Base-by-base conservation (phyloP, 345 rosid genomes). In the Iberis pinnata region DNA sequence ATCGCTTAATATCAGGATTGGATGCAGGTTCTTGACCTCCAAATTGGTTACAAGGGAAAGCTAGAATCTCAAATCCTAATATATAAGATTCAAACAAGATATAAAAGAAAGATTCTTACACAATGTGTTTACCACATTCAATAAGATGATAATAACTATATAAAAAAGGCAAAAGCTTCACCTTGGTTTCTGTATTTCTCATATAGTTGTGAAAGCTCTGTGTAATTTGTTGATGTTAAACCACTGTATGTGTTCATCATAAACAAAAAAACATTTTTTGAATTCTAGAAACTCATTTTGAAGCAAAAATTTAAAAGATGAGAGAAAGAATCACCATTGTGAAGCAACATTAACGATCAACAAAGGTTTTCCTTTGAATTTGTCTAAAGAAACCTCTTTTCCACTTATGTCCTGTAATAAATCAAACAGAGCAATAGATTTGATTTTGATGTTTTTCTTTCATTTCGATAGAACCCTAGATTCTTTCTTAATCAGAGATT, bases 1-100 rank as follows among this genome's bases (percentile, higher is more conserved):
- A 75, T 31, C 80, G 56, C 60, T 86, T 76, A 49, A 89, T 86
- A 61, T 89, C 84, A 8, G 83, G 75, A 52, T 81, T 86, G 58
- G 76, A 73, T 51, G 76, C 95, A 1, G 89, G 95, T 62, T 89
- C 97, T 73, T 89, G 97, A 38, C 81, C 78, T 1, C 83, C 84
- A 45, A 89, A 89, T 47, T 86, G 94, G 69, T 86, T 89, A 82
- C 97, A 89, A 61, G 97, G 95, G 65, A 86, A 86, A 68, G 95
- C 88, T 45, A 86, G 51, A 67, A 86, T 80, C 70, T 83, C 95
- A 53, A 89, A 86, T 43, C 97, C 95, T 89, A 71, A 5, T n/a
- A n/a, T n/a, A n/a, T n/a, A n/a, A n/a, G n/a, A n/a, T n/a, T n/a
- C n/a, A n/a, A n/a, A n/a, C n/a, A n/a, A n/a, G n/a, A n/a, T n/a